phyloP scores from a whole-genome alignment of 306 rosid species.

The Potentilla sterilis region DNA sequence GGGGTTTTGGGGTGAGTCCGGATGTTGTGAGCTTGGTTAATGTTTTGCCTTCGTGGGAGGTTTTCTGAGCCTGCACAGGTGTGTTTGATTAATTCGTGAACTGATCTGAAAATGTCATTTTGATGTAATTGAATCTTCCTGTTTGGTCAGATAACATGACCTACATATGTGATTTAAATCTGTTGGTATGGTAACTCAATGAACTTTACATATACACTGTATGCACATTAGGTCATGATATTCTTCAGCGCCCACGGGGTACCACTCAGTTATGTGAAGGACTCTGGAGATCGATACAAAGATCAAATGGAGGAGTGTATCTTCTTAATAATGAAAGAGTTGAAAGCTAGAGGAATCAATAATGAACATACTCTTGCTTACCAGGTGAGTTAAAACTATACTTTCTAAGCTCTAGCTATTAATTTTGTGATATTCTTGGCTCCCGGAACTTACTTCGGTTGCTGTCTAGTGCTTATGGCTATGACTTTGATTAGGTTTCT shows the following conservation, averaged over 20 bases:
- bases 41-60: slow-evolving; percentile 13
- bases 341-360: slow-evolving; percentile 79
- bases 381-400: slow-evolving; percentile 54
- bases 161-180: neutral
- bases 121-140: neutral
- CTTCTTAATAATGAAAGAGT: slow-evolving; percentile 83
- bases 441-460: neutral
- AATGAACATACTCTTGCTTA: slow-evolving; percentile 93
- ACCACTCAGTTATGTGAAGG: slow-evolving; percentile 87
- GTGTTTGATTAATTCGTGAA: slow-evolving; percentile 23
- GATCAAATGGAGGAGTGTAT: slow-evolving; percentile 99
- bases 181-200: slow-evolving; percentile 7
- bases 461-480: neutral
- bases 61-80: slow-evolving; percentile 77
- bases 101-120: slow-evolving; percentile 16
- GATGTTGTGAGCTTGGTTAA: no score
- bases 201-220: slow-evolving; percentile 16
- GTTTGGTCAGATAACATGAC: neutral
- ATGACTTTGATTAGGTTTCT: neutral
- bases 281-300: slow-evolving; percentile 94
- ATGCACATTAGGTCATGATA: slow-evolving; percentile 60
- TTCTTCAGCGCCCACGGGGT: slow-evolving; percentile 99
- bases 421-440: neutral
- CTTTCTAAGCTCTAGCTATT: slow-evolving; percentile 1
- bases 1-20: no score